These are phyloP conservation scores for Paraphaeosphaeria sporulosa DNA, from an alignment of 2,329 filamentous ascomycete species.

Conservation along the genomic window DNA sequence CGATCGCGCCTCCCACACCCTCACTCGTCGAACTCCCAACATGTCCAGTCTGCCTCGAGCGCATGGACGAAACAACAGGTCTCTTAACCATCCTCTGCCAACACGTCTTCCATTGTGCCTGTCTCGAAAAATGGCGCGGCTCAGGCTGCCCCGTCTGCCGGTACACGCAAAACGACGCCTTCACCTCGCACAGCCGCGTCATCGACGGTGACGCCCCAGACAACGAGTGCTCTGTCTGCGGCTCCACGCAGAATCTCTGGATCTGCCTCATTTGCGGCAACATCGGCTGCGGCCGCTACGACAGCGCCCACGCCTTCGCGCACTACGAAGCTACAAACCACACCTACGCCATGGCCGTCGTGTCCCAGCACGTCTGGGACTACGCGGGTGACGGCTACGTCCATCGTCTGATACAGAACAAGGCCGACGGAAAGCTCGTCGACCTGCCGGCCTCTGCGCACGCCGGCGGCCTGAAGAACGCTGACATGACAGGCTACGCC, in stretches of 20 bases:
- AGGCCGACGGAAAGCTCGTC: conserved; percentile 89
- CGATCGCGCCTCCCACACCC: conserved; percentile 77
- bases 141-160: conserved; percentile 93
- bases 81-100: conserved; percentile 96
- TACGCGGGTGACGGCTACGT: conserved; percentile 96
- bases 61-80: conserved; percentile 97
- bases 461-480: conserved; percentile 22
- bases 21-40: conserved; percentile 91
- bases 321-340: conserved; percentile 92
- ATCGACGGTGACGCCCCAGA: conserved; percentile 56
- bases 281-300: conserved; percentile 93
- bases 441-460: conserved; percentile 72
- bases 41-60: conserved; percentile 93
- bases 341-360: conserved; percentile 90
- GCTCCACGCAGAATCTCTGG: conserved; percentile 85
- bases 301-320: conserved; percentile 89
- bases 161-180: conserved; percentile 74
- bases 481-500: conserved; percentile 54
- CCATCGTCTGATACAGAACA: conserved; percentile 91
- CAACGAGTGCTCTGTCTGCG: conserved; percentile 83
- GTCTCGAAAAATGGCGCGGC: conserved; percentile 94
- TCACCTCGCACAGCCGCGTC: conserved; percentile 34
- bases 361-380: conserved; percentile 97
- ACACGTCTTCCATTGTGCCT: conserved; percentile 97
- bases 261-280: conserved; percentile 93